These are phyloP conservation scores for Zygotorulaspora sp. DNA, from an alignment of 805 yeast species.

Conservation along the genomic window DNA sequence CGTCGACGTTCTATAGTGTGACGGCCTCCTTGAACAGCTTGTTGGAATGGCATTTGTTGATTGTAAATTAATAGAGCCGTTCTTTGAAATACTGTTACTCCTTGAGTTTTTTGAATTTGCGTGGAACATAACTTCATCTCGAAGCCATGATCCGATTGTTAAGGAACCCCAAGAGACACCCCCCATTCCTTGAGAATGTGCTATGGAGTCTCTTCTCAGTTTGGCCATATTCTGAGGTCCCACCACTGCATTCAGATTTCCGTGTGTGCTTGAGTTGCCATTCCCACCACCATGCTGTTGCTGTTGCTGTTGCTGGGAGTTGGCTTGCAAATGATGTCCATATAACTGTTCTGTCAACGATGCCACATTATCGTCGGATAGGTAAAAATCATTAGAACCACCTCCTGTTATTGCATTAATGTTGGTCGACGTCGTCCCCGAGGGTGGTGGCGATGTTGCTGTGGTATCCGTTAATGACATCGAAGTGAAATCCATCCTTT, in stretches of 20 bases:
- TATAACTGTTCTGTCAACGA: constrained; percentile 2
- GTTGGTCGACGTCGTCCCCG: constrained; percentile 6
- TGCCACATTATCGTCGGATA: constrained; percentile 1
- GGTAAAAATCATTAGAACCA: constrained; percentile 1
- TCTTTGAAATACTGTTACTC: constrained; percentile 11
- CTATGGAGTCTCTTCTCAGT: constrained; percentile 83
- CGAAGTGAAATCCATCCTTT: constrained; percentile 20
- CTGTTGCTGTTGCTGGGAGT: neutral
- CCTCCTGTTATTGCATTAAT: constrained; percentile 4
- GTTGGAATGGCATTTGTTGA: constrained; percentile 6
- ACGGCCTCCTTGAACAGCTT: constrained; percentile 13
- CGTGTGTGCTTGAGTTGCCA: neutral
- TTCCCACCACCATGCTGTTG: neutral
- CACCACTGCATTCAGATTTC: constrained; percentile 8
- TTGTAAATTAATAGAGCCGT: constrained; percentile 11
- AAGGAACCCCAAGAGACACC: constrained; percentile 97
- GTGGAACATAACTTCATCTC: constrained; percentile 80
- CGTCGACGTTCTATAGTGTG: constrained; percentile 11
- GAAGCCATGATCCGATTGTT: constrained; percentile 91
- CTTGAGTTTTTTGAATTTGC: constrained; percentile 22
- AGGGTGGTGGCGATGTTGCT: constrained; percentile 13
- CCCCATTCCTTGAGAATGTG: constrained; percentile 97
- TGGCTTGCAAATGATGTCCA: constrained; percentile 1
- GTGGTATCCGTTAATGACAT: constrained; percentile 16
- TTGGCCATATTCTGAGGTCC: constrained; percentile 32